Conservation (phyloP, 2,329 filamentous ascomycete genomes). For the Paradendryphiella salina region DNA sequence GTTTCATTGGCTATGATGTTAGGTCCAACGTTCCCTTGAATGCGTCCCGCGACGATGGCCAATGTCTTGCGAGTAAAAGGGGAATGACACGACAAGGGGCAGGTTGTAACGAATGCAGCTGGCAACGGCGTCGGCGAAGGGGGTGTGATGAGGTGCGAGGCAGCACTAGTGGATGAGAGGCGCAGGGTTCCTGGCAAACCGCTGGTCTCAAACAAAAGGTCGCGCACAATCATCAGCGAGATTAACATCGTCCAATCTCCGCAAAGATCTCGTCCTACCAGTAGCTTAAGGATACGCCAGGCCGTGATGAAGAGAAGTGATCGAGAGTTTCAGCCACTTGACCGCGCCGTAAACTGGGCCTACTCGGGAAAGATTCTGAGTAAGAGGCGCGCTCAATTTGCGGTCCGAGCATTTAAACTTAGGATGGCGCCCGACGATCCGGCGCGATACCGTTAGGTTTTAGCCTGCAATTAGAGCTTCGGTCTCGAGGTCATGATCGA, state of each 20-base stretch:
- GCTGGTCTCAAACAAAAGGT: constrained; percentile 8
- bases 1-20: constrained; percentile 27
- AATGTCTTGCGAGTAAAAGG: constrained; percentile 28
- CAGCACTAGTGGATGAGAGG: constrained; percentile 15
- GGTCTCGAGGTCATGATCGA: not conserved
- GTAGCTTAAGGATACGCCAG: constrained; percentile 16
- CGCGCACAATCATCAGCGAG: not conserved
- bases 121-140: constrained; percentile 19
- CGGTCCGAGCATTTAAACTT: constrained; percentile 22
- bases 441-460: constrained; percentile 24
- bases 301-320: constrained; percentile 22
- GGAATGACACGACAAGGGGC: constrained; percentile 28
- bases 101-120: constrained; percentile 14
- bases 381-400: constrained; percentile 28
- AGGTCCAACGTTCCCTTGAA: constrained; percentile 24
- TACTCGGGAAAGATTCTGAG: constrained; percentile 15
- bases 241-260: no score
- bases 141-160: constrained; percentile 26
- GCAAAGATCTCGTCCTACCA: constrained; percentile 12
- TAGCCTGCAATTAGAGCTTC: constrained; percentile 20
- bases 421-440: constrained; percentile 29
- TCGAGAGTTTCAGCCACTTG: constrained; percentile 37
- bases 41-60: constrained; percentile 29
- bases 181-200: constrained; percentile 5
- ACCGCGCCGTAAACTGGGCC: constrained; percentile 24